A percentile compares a stretch with the other conserved stretches of the same genome.
These are phyloP conservation scores for Coemansia sp. DNA, from an alignment of 192 early-diverging fungal species.

Conservation along the genomic window DNA sequence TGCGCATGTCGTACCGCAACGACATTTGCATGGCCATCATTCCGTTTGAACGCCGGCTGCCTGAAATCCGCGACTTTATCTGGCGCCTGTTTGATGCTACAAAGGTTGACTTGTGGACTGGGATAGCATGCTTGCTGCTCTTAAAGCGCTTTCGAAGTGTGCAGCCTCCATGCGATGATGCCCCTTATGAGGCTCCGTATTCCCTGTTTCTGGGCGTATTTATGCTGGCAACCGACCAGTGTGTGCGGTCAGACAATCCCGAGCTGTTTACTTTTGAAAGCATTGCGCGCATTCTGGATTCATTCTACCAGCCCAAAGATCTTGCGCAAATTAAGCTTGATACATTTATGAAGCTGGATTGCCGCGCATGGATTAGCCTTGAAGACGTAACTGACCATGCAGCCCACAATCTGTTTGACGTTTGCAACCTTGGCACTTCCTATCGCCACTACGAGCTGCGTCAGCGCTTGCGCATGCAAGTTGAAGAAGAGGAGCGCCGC, in stretches of 20 bases:
- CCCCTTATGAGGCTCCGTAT: constrained; percentile 37
- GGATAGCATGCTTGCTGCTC: constrained; percentile 30
- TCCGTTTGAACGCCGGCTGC: constrained; percentile 28
- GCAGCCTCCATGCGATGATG: constrained; percentile 9
- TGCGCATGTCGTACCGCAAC: constrained; percentile 20
- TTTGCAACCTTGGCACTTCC: constrained; percentile 10
- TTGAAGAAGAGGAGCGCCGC: constrained; percentile 12
- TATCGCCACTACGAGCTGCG: constrained; percentile 18
- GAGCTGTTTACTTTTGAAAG: constrained; percentile 6
- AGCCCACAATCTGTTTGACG: constrained; percentile 30
- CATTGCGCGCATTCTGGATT: constrained; percentile 19
- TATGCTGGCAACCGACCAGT: constrained; percentile 20
- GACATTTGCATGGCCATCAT: constrained; percentile 20
- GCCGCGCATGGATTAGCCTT: constrained; percentile 22
- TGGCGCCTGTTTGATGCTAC: constrained; percentile 38
- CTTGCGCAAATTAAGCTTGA: constrained; percentile 22
- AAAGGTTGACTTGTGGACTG: constrained; percentile 26
- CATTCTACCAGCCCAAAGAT: constrained; percentile 20
- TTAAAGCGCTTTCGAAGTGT: constrained; percentile 17
- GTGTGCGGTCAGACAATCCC: constrained; percentile 13
- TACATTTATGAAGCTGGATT: constrained; percentile 9
- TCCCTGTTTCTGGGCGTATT: constrained; percentile 41
- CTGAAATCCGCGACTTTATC: constrained; percentile 34
- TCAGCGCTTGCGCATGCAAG: constrained; percentile 20
- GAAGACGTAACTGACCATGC: constrained; percentile 12